phyloP scores from a whole-genome alignment of 2,329 filamentous ascomycete species.

The Hirsutella rhossiliensis region DNA sequence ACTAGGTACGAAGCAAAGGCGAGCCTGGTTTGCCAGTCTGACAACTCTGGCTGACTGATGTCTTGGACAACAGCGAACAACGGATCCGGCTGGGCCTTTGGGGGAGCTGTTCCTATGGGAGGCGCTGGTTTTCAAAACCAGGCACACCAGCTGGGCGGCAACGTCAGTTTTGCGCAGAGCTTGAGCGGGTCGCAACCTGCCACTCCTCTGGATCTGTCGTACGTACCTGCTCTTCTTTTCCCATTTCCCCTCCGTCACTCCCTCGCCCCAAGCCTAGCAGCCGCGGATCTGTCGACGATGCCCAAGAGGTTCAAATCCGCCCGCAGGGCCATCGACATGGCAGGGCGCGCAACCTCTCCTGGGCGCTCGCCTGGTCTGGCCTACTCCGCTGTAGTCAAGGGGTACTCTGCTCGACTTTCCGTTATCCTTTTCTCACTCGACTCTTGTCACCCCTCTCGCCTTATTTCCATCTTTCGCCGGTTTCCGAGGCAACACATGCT shows the following conservation, averaged over 20 bases:
- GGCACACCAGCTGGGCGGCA: constrained; percentile 42
- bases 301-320: constrained; percentile 6
- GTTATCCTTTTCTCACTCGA: neutral
- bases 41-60: neutral
- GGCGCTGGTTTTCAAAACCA: constrained; percentile 39
- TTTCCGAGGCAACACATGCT: neutral
- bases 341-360: neutral
- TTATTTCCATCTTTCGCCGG: neutral
- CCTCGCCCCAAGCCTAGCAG: neutral
- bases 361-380: constrained; percentile 6
- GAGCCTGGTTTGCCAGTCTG: neutral
- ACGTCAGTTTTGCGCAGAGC: constrained; percentile 55
- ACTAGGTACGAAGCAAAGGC: constrained; percentile 33
- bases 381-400: constrained; percentile 20
- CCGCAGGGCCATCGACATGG: constrained; percentile 5
- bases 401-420: constrained; percentile 8
- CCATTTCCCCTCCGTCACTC: neutral
- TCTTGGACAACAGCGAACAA: constrained; percentile 29
- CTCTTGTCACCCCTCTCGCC: neutral
- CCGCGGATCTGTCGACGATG: constrained; percentile 2
- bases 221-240: constrained; percentile 26
- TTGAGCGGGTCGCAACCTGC: constrained; percentile 50
- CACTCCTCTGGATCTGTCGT: constrained; percentile 53
- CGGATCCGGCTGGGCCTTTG: constrained; percentile 49
- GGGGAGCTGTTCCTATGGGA: constrained; percentile 49